phyloP scores from a whole-genome alignment of 1,139 yeast genomes.

The Yamadazyma blattariae region DNA sequence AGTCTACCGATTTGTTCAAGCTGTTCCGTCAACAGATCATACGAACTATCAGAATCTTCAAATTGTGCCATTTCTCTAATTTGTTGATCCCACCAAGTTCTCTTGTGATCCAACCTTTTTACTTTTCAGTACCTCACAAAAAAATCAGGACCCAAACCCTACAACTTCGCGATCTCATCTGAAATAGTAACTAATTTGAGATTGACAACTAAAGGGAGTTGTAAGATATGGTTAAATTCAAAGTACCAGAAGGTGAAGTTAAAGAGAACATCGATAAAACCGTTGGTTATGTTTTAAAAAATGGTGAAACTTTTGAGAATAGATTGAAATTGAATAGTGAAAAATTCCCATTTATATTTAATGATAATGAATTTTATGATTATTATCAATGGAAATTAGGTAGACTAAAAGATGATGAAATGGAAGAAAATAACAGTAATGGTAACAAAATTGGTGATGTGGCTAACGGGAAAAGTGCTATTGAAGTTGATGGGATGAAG shows the following conservation, averaged over 20 bases:
- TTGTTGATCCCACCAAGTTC: background rate
- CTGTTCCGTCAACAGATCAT: constrained; percentile 14
- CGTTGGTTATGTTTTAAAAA: constrained; percentile 63
- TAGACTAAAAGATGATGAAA: background rate
- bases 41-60: constrained; percentile 8
- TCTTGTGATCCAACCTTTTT: no score
- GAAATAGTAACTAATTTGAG: background rate
- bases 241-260: constrained; percentile 57
- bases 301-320: constrained; percentile 65
- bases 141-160: no score
- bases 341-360: constrained; percentile 62
- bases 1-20: constrained; percentile 16
- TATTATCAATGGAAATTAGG: constrained; percentile 51
- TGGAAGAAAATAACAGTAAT: background rate
- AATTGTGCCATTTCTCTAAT: background rate
- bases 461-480: background rate
- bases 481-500: background rate
- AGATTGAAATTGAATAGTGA: constrained; percentile 46
- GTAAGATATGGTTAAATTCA: no score
- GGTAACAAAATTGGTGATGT: background rate
- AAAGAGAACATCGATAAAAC: constrained; percentile 67
- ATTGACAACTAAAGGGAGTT: no score
- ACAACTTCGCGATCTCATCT: constrained; percentile 1
- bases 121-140: no score
- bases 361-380: constrained; percentile 51